phyloP scores from a whole-genome alignment of 2,329 filamentous ascomycete species.

The Fusarium mexicanum region DNA sequence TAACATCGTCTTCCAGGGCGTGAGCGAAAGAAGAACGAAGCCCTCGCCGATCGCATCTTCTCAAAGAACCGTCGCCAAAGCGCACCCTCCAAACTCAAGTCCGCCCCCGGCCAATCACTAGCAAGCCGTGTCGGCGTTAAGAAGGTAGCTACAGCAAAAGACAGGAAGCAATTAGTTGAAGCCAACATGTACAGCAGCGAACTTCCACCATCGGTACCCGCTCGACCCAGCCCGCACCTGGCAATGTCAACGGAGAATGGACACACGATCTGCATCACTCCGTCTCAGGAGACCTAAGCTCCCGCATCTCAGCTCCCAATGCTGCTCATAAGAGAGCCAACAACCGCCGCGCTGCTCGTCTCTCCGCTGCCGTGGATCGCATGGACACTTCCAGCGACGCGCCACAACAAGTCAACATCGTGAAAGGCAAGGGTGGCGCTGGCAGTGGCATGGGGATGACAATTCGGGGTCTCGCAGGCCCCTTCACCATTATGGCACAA shows the following conservation, averaged over 20 bases:
- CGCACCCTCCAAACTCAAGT: conserved; percentile 61
- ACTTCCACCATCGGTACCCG: conserved; percentile 35
- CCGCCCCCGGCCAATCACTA: conserved; percentile 63
- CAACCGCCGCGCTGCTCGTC: conserved; percentile 47
- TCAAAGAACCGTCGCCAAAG: conserved; percentile 68
- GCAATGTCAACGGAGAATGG: conserved; percentile 74
- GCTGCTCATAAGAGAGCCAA: conserved; percentile 29
- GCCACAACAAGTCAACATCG: conserved; percentile 50
- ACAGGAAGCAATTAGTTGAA: conserved; percentile 13
- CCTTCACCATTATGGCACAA: conserved; percentile 77
- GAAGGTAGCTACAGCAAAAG: conserved; percentile 63
- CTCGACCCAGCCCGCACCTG: conserved; percentile 48
- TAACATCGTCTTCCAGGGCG: conserved; percentile 57
- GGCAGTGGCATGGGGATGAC: conserved; percentile 63
- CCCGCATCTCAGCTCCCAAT: conserved; percentile 57
- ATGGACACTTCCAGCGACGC: conserved; percentile 49
- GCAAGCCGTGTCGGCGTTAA: conserved; percentile 78
- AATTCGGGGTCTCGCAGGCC: conserved; percentile 78
- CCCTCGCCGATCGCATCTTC: conserved; percentile 78
- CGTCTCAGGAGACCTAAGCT: conserved; percentile 55
- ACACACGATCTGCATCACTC: conserved; percentile 73
- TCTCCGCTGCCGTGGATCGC: conserved; percentile 58
- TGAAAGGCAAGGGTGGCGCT: conserved; percentile 25
- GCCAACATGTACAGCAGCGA: conserved; percentile 32
- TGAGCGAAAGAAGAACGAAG: conserved; percentile 76